These are phyloP conservation scores for Deuterostichococcus epilithicus DNA, from an alignment of 139 green algal species.

Conservation along the genomic window DNA sequence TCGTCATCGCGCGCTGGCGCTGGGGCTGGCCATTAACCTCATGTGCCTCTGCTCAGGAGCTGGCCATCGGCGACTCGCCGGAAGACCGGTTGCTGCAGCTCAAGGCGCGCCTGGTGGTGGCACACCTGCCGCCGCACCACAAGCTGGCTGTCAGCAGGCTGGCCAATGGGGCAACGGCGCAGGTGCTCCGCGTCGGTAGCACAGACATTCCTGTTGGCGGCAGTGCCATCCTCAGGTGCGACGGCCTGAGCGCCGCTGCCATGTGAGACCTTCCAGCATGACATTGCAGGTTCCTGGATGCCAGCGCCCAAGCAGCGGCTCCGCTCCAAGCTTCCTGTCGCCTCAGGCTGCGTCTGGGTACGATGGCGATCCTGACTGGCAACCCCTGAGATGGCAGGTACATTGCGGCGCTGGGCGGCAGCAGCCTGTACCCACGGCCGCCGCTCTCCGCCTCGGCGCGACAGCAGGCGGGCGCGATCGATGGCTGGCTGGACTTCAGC, in stretches of 20 bases:
- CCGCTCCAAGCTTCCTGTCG: too few relatives aligned
- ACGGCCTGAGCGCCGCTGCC: too few relatives aligned
- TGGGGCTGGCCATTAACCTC: too few relatives aligned
- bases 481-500: conserved; percentile 10
- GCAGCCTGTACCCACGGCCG: neutral
- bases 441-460: neutral
- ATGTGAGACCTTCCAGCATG: too few relatives aligned
- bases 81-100: neutral
- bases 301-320: too few relatives aligned
- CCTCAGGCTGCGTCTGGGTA: too few relatives aligned
- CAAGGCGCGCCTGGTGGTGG: neutral
- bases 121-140: neutral
- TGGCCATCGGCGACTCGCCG: neutral
- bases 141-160: neutral
- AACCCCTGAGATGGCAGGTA: neutral
- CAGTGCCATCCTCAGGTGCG: neutral
- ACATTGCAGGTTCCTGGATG: too few relatives aligned
- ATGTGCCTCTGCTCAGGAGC: too few relatives aligned
- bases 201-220: neutral
- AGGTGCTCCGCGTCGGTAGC: neutral
- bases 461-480: neutral
- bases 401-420: neutral
- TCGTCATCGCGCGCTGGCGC: too few relatives aligned
- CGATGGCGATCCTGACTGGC: too few relatives aligned
- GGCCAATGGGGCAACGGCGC: neutral